phyloP scores from a whole-genome alignment of 2,329 filamentous ascomycete species.

The Tothia fuscella region DNA sequence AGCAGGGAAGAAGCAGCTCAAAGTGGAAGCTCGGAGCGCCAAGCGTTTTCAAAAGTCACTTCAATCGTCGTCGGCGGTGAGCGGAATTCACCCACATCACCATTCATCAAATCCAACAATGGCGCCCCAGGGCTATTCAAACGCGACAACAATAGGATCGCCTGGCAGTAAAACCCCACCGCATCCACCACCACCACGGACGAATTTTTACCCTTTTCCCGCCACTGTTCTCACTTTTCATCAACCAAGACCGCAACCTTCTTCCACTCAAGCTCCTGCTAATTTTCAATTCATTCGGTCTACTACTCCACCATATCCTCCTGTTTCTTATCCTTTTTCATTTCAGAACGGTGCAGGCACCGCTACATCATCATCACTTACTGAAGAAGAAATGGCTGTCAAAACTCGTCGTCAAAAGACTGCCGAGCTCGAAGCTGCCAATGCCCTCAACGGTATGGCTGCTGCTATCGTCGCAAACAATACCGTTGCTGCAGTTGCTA shows the following conservation, averaged over 20 bases:
- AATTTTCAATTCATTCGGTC: slow-evolving; percentile 3
- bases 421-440: background rate
- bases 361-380: background rate
- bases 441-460: background rate
- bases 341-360: slow-evolving; percentile 6
- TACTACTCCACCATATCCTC: background rate
- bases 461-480: too few species aligned
- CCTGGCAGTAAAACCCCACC: slow-evolving; percentile 1
- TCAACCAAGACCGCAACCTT: background rate
- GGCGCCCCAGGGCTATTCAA: slow-evolving; percentile 4
- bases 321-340: background rate
- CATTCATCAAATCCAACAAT: slow-evolving; percentile 4
- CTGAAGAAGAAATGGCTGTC: background rate
- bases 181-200: background rate
- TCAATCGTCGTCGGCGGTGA: background rate
- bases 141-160: slow-evolving; percentile 1
- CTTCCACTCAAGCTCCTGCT: background rate
- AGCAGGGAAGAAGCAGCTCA: slow-evolving; percentile 30
- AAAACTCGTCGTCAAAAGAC: slow-evolving; percentile 4
- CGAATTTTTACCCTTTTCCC: too few species aligned
- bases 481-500: too few species aligned
- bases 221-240: background rate
- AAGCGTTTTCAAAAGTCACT: slow-evolving; percentile 5
- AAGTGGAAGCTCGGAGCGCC: slow-evolving; percentile 17
- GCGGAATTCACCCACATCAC: background rate